Evolutionary conservation across 1,284 basidiomycete genomes (phyloP).

Genomic region (Blastosporella zonata): DNA sequence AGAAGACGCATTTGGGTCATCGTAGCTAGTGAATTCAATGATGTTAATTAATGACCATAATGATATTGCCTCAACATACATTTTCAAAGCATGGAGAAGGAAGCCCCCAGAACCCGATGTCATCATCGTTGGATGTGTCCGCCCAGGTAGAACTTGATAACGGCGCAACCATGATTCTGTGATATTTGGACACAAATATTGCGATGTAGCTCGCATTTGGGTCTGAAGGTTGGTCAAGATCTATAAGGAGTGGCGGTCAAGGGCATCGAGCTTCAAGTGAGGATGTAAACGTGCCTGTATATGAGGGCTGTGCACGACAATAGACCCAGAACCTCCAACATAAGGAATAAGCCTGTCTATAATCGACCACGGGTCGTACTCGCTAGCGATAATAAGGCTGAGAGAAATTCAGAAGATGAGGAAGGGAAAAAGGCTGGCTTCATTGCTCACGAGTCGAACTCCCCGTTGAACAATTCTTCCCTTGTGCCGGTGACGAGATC

Average conservation of each 20-base stretch:
- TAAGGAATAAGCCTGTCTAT: slow-evolving; percentile 74
- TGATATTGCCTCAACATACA: slow-evolving; percentile 51
- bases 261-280: neutral
- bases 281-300: slow-evolving; percentile 53
- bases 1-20: slow-evolving; percentile 62
- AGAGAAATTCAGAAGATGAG: neutral
- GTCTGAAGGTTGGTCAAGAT: slow-evolving; percentile 77
- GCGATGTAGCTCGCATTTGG: slow-evolving; percentile 62
- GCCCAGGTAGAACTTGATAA: slow-evolving; percentile 91
- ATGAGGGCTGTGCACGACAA: slow-evolving; percentile 86
- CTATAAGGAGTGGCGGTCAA: slow-evolving; percentile 25
- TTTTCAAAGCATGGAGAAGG: slow-evolving; percentile 80
- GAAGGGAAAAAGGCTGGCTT: neutral
- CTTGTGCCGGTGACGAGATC: slow-evolving; percentile 63
- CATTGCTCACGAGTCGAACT: slow-evolving; percentile 74
- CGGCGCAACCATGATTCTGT: slow-evolving; percentile 88
- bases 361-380: slow-evolving; percentile 86
- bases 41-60: slow-evolving; percentile 2
- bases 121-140: slow-evolving; percentile 95
- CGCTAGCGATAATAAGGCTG: slow-evolving; percentile 80
- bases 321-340: slow-evolving; percentile 80
- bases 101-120: slow-evolving; percentile 89
- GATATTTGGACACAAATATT: slow-evolving; percentile 78
- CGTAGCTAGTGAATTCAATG: slow-evolving; percentile 44
- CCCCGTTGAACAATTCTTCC: slow-evolving; percentile 82